These are phyloP conservation scores for Schizonepeta tenuifolia DNA, from an alignment of 257 asterid species.

Conservation along the genomic window DNA sequence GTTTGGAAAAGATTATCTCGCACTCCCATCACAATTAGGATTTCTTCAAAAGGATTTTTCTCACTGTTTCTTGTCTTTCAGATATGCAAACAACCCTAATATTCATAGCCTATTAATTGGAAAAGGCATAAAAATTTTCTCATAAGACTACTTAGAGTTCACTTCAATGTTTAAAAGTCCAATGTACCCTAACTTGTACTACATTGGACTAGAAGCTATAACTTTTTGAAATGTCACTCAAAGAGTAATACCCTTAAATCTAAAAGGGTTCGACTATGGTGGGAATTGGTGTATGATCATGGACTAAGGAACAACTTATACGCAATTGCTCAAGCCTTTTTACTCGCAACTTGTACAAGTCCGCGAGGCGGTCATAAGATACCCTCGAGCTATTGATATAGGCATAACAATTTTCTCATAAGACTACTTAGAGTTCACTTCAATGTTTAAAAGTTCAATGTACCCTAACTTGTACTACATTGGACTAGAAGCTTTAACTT, in stretches of 20 bases:
- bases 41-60: constrained; percentile 68
- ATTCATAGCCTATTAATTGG: constrained; percentile 64
- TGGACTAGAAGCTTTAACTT: constrained; percentile 55
- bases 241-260: constrained; percentile 44
- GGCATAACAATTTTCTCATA: constrained; percentile 63
- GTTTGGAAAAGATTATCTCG: constrained; percentile 71
- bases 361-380: constrained; percentile 42
- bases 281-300: constrained; percentile 78
- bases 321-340: constrained; percentile 63
- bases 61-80: constrained; percentile 76
- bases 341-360: constrained; percentile 51
- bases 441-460: constrained; percentile 57
- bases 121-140: constrained; percentile 63
- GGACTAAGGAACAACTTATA: constrained; percentile 78
- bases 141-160: constrained; percentile 59
- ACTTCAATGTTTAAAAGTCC: constrained; percentile 67
- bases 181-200: constrained; percentile 66
- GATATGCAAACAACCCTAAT: constrained; percentile 70
- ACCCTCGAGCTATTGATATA: constrained; percentile 52
- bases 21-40: constrained; percentile 77
- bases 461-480: constrained; percentile 74
- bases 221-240: constrained; percentile 42
- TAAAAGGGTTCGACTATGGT: constrained; percentile 55
- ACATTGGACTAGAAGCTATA: constrained; percentile 62
- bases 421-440: constrained; percentile 65